These are phyloP conservation scores for Lecanicillium sp. DNA, from an alignment of 2,329 filamentous ascomycete species.

Conservation along the genomic window DNA sequence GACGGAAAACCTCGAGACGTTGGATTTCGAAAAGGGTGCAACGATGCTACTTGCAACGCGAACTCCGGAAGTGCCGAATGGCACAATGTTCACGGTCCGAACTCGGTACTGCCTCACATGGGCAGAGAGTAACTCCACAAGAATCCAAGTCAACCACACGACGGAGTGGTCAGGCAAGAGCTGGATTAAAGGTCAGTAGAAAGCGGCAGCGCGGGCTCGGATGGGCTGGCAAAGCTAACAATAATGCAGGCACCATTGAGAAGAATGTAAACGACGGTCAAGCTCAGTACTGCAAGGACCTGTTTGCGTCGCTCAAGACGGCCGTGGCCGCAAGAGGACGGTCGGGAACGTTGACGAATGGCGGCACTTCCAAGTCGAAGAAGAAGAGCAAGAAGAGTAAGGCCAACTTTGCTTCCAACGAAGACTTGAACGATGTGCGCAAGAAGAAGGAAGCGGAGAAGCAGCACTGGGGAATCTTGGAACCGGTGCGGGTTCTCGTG, in stretches of 20 bases:
- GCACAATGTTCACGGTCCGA: slow-evolving; percentile 84
- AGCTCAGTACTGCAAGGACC: slow-evolving; percentile 69
- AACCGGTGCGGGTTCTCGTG: slow-evolving; percentile 64
- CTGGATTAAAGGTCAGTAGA: slow-evolving; percentile 81
- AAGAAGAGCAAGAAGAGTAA: slow-evolving; percentile 52
- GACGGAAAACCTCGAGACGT: slow-evolving; percentile 71
- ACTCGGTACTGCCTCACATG: slow-evolving; percentile 93
- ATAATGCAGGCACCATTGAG: slow-evolving; percentile 72
- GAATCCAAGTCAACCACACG: slow-evolving; percentile 78
- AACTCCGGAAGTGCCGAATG: slow-evolving; percentile 90
- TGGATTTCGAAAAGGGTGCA: slow-evolving; percentile 83
- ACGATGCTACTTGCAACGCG: slow-evolving; percentile 77
- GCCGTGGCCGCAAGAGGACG: slow-evolving; percentile 61
- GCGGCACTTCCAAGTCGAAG: slow-evolving; percentile 52
- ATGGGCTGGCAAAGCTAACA: slow-evolving; percentile 14
- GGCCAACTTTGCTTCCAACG: slow-evolving; percentile 35
- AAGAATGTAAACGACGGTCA: slow-evolving; percentile 93
- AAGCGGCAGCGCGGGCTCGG: neutral
- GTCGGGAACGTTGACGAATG: slow-evolving; percentile 35
- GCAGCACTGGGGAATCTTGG: slow-evolving; percentile 69
- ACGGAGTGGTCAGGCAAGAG: slow-evolving; percentile 98
- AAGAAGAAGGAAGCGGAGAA: slow-evolving; percentile 32
- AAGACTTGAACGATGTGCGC: slow-evolving; percentile 29
- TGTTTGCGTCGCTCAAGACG: slow-evolving; percentile 66
- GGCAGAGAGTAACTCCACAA: slow-evolving; percentile 79